phyloP scores from a whole-genome alignment of 108 stramenopile species.

The Epithemia pelagica region DNA sequence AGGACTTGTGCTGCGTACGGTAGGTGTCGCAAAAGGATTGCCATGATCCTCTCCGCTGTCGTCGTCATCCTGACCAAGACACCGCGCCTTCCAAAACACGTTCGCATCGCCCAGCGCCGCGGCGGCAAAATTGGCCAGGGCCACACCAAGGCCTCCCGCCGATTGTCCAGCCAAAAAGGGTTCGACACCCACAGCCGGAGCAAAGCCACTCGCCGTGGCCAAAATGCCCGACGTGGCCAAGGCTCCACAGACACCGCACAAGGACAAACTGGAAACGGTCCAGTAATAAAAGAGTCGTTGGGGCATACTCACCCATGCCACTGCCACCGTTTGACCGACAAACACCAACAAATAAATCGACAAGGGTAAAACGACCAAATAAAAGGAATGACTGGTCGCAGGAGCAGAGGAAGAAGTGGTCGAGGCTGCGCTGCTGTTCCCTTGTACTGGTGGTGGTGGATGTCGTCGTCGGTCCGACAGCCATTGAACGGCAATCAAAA shows the following conservation, averaged over 20 bases:
- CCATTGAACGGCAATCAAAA: slow-evolving; percentile 11
- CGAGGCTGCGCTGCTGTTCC: not conserved
- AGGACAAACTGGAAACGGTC: slow-evolving; percentile 20
- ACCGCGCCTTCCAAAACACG: slow-evolving; percentile 23
- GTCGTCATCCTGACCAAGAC: slow-evolving; percentile 8
- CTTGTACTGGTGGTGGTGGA: not conserved
- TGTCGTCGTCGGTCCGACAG: not conserved
- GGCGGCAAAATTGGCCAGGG: slow-evolving; percentile 19
- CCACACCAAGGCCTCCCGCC: slow-evolving; percentile 25
- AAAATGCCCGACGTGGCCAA: slow-evolving; percentile 45
- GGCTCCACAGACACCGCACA: slow-evolving; percentile 33
- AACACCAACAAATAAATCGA: slow-evolving; percentile 35
- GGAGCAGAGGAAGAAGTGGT: slow-evolving; percentile 1
- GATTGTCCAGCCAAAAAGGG: slow-evolving; percentile 52
- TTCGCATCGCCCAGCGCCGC: slow-evolving; percentile 17
- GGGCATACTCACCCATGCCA: slow-evolving; percentile 18
- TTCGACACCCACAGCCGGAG: slow-evolving; percentile 19
- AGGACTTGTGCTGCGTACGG: no score
- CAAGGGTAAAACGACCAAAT: slow-evolving; percentile 36
- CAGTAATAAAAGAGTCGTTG: slow-evolving; percentile 14
- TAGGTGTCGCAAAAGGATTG: not conserved
- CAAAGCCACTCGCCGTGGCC: slow-evolving; percentile 17
- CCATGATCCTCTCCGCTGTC: not conserved
- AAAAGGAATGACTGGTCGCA: slow-evolving; percentile 17
- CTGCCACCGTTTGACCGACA: slow-evolving; percentile 24